Base-by-base conservation (phyloP, 345 rosid species). In the Ceriops decandra region DNA sequence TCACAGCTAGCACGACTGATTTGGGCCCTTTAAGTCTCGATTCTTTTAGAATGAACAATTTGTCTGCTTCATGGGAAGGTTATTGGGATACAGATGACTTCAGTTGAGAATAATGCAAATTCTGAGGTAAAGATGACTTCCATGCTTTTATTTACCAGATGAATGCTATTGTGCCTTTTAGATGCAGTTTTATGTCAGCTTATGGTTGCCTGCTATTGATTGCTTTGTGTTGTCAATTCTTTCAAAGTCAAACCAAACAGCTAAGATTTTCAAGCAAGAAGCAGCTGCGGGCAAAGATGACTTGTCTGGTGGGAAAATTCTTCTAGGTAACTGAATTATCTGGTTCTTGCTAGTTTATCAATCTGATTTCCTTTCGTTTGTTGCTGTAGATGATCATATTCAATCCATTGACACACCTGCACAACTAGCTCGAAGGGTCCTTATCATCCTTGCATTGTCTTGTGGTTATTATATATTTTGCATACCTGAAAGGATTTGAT, bases 1-100 rank as follows among this genome's bases (percentile, higher is more conserved):
- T 95, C 46, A 38, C 79, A 21, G 74, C 87, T 33, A 82, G 90
- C 86, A 91, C 91, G 9, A 86, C 83, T 66, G 93, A 91, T 83
- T 70, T 87, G 86, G 90, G 93, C 52, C 95, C 95, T 74, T 74
- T 79, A 69, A 95, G 90, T 81, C 86, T 95, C 70, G 92, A 87
- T 85, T 80, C 84, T 70, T 86, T 91, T 68, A 88, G 89, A 79
- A 91, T 86, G 77, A 86, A 63, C 68, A 87, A 89, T 70, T 52
- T 86, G 75, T 79, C 97, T 59, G 90, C 91, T 56, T 95, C 99
- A 7, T 91, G 96, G 96, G 84, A 76, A 26, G 30, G 78, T 73
- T 72, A 58, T 32, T 54, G 86, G 82, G 52, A 71, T 64, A 52
- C 84, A 78, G 56, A 67, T 33, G 35, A 33, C 81, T 60, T 74